phyloP scores from a whole-genome alignment of 257 asterid genomes.

The Solanum bukasovii region DNA sequence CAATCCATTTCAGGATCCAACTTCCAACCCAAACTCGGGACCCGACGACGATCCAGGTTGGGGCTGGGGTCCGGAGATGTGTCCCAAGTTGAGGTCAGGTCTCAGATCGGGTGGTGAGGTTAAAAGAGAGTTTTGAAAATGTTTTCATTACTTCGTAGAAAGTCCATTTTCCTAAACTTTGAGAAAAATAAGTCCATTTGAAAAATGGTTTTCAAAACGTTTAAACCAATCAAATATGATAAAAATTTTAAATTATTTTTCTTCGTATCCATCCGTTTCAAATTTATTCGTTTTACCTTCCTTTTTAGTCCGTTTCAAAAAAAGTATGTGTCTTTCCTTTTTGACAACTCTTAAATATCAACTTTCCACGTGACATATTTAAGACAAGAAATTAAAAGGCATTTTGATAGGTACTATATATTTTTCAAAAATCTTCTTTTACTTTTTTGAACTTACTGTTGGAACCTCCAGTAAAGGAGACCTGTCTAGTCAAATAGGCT shows the following conservation, averaged over 20 bases:
- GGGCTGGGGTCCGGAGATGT: fast-evolving
- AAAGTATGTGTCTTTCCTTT: fast-evolving
- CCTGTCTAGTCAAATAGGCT: no score
- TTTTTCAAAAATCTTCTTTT: background rate
- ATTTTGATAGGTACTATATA: background rate
- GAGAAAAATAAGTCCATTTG: background rate
- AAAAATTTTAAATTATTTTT: no score
- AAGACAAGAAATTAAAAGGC: no score
- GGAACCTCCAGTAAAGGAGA: no score
- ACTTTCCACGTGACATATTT: fast-evolving
- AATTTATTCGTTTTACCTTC: background rate
- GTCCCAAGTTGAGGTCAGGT: background rate
- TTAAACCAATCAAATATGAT: background rate
- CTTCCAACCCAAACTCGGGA: background rate
- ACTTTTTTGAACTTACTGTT: background rate
- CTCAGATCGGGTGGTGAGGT: background rate
- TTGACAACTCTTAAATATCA: background rate
- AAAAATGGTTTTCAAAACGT: no score
- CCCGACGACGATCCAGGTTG: background rate
- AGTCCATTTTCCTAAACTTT: background rate
- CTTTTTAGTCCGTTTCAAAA: background rate
- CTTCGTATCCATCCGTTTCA: background rate
- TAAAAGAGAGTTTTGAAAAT: background rate
- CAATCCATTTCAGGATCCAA: background rate
- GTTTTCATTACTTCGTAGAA: no score